Evolutionary conservation across 2,329 filamentous ascomycete species (phyloP), one percentile per base, ranked within the genome.

Genomic region (Trichothecium roseum): DNA sequence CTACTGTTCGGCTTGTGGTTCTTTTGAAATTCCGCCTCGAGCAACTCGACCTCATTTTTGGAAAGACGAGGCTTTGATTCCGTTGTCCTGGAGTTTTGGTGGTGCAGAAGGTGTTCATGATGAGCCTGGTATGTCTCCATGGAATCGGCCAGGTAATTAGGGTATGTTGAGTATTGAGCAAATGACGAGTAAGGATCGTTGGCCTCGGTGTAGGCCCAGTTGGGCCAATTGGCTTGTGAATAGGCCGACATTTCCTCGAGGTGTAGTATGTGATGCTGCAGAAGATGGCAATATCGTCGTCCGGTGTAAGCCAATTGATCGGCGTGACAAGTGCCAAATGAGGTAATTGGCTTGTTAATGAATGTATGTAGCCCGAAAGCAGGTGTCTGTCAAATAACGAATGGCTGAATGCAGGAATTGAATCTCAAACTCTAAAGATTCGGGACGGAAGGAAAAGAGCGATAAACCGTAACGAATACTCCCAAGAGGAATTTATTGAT

Each of bases 1-100:
- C 66, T 73, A 53, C 72, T 78, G 35, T 69, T 75, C 8, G 75
- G 75, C 55, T 80, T 80, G 42, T 72, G 69, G 50, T 79, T 79
- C 51, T 74, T 73, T 41, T 70, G 64, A 44, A 79, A 80, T 49
- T 78, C 72, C 24, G 64, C 62, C 47, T 80, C 75, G 20, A 79
- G 57, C 32, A 72, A 51, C 42, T 74, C 70, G 8, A 75, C 72
- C 50, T 75, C 71, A 34, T 74, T 69, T 50, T 74, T 75, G 37
- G 69, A 69, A 20, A 76, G 56, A 22, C 69, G 59, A 16, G 69
- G 66, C 47, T 72, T 72, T 10, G 68, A 63, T 43, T 70, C 62
- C 36, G 59, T 62, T 16, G 57, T 56, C 44, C 61, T 55, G 34
- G 57, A 54, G 49, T 60, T 54, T 30, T 59, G 55, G 15, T 60